Conservation (phyloP, 78 protist species). For the Protostelium mycophagum region DNA sequence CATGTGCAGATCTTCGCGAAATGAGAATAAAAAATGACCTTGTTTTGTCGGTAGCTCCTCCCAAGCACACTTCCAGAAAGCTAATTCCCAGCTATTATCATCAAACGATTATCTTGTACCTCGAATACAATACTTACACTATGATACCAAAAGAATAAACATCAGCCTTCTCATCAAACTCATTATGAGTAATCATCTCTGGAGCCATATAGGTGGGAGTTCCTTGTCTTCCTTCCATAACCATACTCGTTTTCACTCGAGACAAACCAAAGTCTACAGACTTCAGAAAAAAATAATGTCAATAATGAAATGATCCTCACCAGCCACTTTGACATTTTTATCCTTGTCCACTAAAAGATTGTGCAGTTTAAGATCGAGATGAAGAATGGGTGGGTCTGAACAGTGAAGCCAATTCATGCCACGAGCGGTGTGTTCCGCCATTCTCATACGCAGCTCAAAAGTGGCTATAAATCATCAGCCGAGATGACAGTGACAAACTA, state of each 20-base stretch:
- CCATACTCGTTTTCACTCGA: conserved; percentile 18
- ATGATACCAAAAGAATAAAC: conserved; percentile 53
- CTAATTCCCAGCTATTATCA: neutral
- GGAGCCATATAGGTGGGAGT: conserved; percentile 61
- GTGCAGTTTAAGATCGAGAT: conserved; percentile 59
- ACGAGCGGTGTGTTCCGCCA: conserved; percentile 12
- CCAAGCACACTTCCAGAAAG: neutral
- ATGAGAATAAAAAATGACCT: neutral
- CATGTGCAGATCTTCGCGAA: too few relatives aligned
- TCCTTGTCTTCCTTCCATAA: conserved; percentile 41
- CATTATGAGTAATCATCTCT: conserved; percentile 41
- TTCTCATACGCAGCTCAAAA: neutral
- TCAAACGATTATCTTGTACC: neutral
- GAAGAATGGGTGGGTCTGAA: conserved; percentile 46
- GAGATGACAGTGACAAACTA: neutral
- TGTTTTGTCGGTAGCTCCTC: neutral
- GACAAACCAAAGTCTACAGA: conserved; percentile 26
- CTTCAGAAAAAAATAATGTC: neutral
- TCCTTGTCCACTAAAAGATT: conserved; percentile 45
- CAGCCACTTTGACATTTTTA: conserved; percentile 55
- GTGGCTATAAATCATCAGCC: neutral
- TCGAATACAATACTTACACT: neutral
- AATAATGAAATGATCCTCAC: neutral
- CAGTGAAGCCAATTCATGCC: conserved; percentile 67
- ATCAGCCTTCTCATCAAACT: conserved; percentile 55